Base-by-base conservation (phyloP, 2,329 filamentous ascomycete species). In the Microsporum ferrugineum region DNA sequence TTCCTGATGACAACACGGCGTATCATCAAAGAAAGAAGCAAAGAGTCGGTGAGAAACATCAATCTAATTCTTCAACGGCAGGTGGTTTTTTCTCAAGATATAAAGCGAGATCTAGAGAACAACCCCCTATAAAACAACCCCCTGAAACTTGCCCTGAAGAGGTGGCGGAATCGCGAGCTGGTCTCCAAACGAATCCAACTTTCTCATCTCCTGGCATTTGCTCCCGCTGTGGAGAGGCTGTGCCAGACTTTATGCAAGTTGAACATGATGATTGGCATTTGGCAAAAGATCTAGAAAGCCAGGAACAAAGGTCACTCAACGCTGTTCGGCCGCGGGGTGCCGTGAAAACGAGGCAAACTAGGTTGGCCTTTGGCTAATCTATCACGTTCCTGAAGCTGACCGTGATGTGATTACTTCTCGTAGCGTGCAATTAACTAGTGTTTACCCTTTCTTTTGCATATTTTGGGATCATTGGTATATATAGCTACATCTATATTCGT, bases 261-360 rank as follows among this genome's bases (percentile, higher is more conserved):
- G 91, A 88, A 74, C 94, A 99, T 72, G 80, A 87, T 60, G 94
- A 99, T 72, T 97, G 91, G 87, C 94, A 99, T 75, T 87, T 96
- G 75, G 94, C 94, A 53, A 89, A 88, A 75, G 88, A 92, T 67
- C 79, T 99, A 23, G 59, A 62, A 53, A 57, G 51, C 3, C 60
- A 64, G 36, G 63, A 66, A 10, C 55, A 53, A 36, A 45, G 27
- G 38, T 36, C 45, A 17, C 56, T 55, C 7, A 49, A 39, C 31
- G 33, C 51, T 34, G 27, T 17, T 27, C 17, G 55, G 23, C n/a
- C 49, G 31, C 34, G 60, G 10, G 39, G 62, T 17, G 27, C 55
- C 2, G 51, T 12, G 27, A 61, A 60, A 41, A 66, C 65, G 47
- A 59, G 63, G 23, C 65, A 66, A 56, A 65, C 57, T 14, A 63